Conservation (phyloP, 2,329 filamentous ascomycete genomes). For the Pseudopyrenochaeta lycopersici region DNA sequence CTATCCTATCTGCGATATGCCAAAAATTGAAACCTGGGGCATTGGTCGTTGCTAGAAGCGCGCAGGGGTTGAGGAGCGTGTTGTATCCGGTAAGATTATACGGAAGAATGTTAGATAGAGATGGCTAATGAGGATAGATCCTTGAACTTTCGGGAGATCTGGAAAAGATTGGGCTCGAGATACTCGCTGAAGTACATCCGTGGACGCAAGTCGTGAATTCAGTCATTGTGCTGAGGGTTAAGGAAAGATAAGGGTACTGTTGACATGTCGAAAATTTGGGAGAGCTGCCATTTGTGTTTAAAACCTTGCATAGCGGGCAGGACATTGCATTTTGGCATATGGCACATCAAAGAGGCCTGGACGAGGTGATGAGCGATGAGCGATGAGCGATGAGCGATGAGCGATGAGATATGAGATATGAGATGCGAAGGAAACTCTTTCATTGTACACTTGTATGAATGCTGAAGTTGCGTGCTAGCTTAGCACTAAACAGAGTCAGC, state of each 20-base stretch:
- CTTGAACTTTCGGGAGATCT: slow-evolving; percentile 49
- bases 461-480: too few species aligned
- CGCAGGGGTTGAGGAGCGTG: slow-evolving; percentile 54
- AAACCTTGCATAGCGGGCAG: too few species aligned
- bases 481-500: too few species aligned
- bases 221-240: slow-evolving; percentile 52
- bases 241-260: slow-evolving; percentile 1
- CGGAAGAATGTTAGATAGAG: background rate
- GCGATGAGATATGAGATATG: too few species aligned
- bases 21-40: slow-evolving; percentile 53
- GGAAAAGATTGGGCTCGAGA: slow-evolving; percentile 45
- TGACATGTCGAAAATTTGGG: too few species aligned
- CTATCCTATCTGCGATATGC: slow-evolving; percentile 50
- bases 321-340: too few species aligned
- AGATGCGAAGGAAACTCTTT: too few species aligned
- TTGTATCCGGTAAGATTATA: slow-evolving; percentile 57
- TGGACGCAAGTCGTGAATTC: slow-evolving; percentile 62
- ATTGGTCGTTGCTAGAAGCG: slow-evolving; percentile 58
- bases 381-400: too few species aligned
- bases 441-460: too few species aligned
- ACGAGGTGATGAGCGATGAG: too few species aligned
- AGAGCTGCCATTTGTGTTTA: too few species aligned
- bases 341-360: too few species aligned
- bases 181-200: slow-evolving; percentile 58
- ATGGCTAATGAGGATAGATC: slow-evolving; percentile 35